A percentile compares a stretch with the other conserved stretches of the same genome.
Conservation (phyloP, 1,284 basidiomycete species). For the Neonothopanus nambi region DNA sequence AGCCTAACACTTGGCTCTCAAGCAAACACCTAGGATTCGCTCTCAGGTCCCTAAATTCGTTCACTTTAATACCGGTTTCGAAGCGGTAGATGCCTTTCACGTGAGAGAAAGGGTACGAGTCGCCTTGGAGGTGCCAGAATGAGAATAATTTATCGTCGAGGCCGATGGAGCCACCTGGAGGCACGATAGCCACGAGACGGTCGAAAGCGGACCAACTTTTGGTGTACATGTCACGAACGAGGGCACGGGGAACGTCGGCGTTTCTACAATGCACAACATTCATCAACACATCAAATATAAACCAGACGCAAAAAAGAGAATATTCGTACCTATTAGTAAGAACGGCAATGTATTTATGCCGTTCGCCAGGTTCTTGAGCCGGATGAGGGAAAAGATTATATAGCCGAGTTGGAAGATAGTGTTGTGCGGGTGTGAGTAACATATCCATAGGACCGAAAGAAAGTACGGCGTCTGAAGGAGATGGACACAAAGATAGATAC, state of each 20-base stretch:
- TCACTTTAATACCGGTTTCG: conserved; percentile 81
- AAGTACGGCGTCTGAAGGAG: conserved; percentile 67
- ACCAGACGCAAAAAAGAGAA: background rate
- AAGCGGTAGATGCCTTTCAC: conserved; percentile 86
- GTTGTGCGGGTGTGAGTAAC: conserved; percentile 68
- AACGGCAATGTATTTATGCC: conserved; percentile 58
- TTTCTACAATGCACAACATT: conserved; percentile 47
- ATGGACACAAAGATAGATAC: conserved; percentile 74
- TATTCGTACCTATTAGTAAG: conserved; percentile 62
- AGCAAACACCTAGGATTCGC: conserved; percentile 82
- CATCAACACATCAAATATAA: background rate
- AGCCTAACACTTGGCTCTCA: conserved; percentile 74
- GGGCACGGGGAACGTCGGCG: conserved; percentile 79
- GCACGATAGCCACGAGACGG: conserved; percentile 79
- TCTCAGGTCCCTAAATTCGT: conserved; percentile 81
- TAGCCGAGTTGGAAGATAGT: conserved; percentile 68
- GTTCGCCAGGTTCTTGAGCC: conserved; percentile 71
- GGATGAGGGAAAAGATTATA: conserved; percentile 76
- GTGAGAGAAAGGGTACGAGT: conserved; percentile 67
- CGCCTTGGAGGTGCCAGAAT: conserved; percentile 82
- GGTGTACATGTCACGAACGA: conserved; percentile 86
- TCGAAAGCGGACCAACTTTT: conserved; percentile 89
- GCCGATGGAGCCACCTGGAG: conserved; percentile 83
- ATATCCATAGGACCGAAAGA: conserved; percentile 80
- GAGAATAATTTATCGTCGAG: conserved; percentile 86